Base-by-base conservation (phyloP, 805 yeast genomes). In the Blastobotrys attinorum region DNA sequence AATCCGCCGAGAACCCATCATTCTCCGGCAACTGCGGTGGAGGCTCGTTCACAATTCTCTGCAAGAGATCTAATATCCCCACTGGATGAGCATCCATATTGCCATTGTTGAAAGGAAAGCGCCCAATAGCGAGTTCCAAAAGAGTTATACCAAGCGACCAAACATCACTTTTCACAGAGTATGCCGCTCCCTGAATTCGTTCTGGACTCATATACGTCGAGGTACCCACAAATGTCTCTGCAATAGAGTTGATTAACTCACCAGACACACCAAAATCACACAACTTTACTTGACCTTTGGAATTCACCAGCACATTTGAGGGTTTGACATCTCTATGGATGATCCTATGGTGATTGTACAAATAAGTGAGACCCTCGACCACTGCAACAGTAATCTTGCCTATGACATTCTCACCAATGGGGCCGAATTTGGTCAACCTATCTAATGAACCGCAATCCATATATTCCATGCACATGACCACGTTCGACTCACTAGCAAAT, bases 131-230 rank as follows among this genome's bases (percentile, higher is more conserved):
- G 42, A 92, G 68, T 61, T 92, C 97, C 40, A 86, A 77, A 33
- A 92, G 69, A 81, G 89, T 83, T 37, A 92, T 68, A 1, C 98
- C 99, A 52, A 89, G 66, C 0, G 97, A 87, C 99, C 99, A 92
- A 10, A 92, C 90, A 61, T 92, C 99, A 31, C 95, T 90, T 53
- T 89, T 88, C n/a, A 89, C 81, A 6, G 95, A 83, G 64, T 92
- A 92, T 7, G 81, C 81, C 35, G 85, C 86, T 16, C 99, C 99
- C 64, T 88, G 96, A 44, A 92, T 90, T 49, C 99, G 73, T 57
- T 92, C 99, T 0, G 99, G 99, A 1, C 96, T 84, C 94, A 92
- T 92, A 60, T 92, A 92, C 0, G 95, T 87, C 1, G 96, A 87
- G 0, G 99, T 92, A 1, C 99, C 99, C 7, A 92, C 97, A 69